Conservation (phyloP, 306 rosid genomes). For the Prunus salicina region DNA sequence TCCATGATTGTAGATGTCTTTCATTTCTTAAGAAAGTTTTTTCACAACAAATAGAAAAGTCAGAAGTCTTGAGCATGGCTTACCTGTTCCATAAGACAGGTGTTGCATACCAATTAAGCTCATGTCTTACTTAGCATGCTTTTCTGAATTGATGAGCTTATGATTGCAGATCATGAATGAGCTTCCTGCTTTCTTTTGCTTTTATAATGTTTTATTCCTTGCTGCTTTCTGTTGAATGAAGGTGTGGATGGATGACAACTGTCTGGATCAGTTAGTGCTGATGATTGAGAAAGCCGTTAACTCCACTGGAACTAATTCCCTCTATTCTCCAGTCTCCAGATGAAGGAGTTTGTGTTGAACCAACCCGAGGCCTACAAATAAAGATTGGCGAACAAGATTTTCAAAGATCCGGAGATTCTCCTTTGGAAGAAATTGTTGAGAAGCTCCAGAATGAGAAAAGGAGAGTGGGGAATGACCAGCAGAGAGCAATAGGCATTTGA, state of each 20-base stretch:
- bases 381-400: slow-evolving; percentile 79
- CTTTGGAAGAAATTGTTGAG: slow-evolving; percentile 61
- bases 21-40: background rate
- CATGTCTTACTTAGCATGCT: background rate
- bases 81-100: background rate
- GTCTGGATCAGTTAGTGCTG: too few relatives aligned
- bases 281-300: too few relatives aligned
- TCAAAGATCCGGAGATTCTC: slow-evolving; percentile 84
- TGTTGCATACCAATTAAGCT: background rate
- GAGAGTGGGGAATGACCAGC: slow-evolving; percentile 28
- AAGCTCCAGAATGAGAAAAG: slow-evolving; percentile 41
- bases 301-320: background rate
- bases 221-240: too few relatives aligned
- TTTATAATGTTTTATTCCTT: slow-evolving; percentile 7
- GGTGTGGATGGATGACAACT: too few relatives aligned
- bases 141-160: background rate
- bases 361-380: slow-evolving; percentile 76
- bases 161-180: background rate
- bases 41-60: background rate
- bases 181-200: background rate
- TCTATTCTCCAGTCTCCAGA: slow-evolving; percentile 27
- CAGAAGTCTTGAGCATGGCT: background rate
- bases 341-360: slow-evolving; percentile 74
- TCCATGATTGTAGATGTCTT: background rate
- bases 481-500: slow-evolving; percentile 27